phyloP scores from a whole-genome alignment of 1,139 yeast genomes.

The Zygosaccharomyces pseudobailii region DNA sequence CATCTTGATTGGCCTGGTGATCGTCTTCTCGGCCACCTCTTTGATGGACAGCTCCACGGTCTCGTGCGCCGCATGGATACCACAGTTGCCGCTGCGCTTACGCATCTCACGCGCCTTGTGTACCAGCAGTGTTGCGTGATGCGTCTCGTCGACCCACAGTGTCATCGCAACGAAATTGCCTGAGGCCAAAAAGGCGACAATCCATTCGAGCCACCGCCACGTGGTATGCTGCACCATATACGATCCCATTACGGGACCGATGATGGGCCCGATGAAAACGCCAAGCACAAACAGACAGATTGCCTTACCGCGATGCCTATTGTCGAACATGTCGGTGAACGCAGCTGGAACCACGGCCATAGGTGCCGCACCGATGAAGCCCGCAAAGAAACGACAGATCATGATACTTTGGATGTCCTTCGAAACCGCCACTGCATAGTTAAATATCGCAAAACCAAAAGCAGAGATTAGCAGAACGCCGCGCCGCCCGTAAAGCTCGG shows the following conservation, averaged over 20 bases:
- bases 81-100: slow-evolving; percentile 63
- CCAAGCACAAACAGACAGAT: slow-evolving; percentile 59
- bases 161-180: slow-evolving; percentile 39
- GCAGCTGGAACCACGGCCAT: slow-evolving; percentile 80
- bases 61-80: slow-evolving; percentile 80
- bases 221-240: slow-evolving; percentile 54
- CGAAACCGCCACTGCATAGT: slow-evolving; percentile 69
- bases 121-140: slow-evolving; percentile 53
- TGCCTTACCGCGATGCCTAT: slow-evolving; percentile 53
- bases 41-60: slow-evolving; percentile 55
- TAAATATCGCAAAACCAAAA: slow-evolving; percentile 54
- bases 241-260: slow-evolving; percentile 72
- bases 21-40: slow-evolving; percentile 64
- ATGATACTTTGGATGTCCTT: slow-evolving; percentile 67
- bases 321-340: slow-evolving; percentile 69
- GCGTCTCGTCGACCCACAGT: slow-evolving; percentile 58
- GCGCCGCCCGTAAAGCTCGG: slow-evolving; percentile 71
- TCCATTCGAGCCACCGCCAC: slow-evolving; percentile 76
- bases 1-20: slow-evolving; percentile 67
- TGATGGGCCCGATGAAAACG: slow-evolving; percentile 70
- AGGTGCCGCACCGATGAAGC: slow-evolving; percentile 75
- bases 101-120: slow-evolving; percentile 60
- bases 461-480: slow-evolving; percentile 50
- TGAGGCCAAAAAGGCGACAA: slow-evolving; percentile 58
- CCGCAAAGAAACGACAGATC: slow-evolving; percentile 71